Evolutionary conservation across 345 rosid species (phyloP).

Genomic region (Hevea brasiliensis): DNA sequence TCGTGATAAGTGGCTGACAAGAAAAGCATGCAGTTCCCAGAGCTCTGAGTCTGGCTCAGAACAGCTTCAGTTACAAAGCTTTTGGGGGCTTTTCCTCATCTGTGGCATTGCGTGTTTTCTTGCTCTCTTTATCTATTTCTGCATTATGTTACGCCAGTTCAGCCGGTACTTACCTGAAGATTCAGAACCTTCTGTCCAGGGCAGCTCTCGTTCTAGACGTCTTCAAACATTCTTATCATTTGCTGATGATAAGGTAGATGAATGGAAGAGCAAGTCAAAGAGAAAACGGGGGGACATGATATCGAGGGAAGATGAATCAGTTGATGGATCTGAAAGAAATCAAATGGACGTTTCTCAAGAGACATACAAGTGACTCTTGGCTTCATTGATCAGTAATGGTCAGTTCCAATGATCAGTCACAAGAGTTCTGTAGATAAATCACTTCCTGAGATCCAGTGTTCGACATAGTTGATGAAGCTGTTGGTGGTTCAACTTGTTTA

Average conservation of each 20-base stretch:
- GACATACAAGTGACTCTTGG: constrained; percentile 13
- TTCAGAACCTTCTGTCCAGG: constrained; percentile 29
- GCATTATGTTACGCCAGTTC: constrained; percentile 50
- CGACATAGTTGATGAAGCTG: no score
- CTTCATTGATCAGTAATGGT: constrained; percentile 10
- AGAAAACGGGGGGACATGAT: constrained; percentile 52
- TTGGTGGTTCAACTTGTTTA: no score
- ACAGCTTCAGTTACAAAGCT: constrained; percentile 68
- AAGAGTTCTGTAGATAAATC: no score
- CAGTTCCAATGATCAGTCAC: neutral
- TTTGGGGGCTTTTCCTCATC: constrained; percentile 79
- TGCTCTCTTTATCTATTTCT: constrained; percentile 61
- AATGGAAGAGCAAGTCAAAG: constrained; percentile 44
- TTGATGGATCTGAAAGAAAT: constrained; percentile 21
- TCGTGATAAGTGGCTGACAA: constrained; percentile 65
- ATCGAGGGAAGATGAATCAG: constrained; percentile 19
- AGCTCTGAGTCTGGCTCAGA: constrained; percentile 46
- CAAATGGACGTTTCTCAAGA: constrained; percentile 18
- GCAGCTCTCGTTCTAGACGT: constrained; percentile 45
- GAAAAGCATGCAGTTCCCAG: constrained; percentile 44
- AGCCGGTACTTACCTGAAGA: constrained; percentile 34
- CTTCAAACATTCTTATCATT: constrained; percentile 66
- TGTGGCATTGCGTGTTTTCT: constrained; percentile 62
- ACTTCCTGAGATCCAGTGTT: no score
- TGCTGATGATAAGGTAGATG: constrained; percentile 59